These are phyloP conservation scores for Urostyla sp. DNA, from an alignment of 73 alveolate genomes.

Conservation along the genomic window DNA sequence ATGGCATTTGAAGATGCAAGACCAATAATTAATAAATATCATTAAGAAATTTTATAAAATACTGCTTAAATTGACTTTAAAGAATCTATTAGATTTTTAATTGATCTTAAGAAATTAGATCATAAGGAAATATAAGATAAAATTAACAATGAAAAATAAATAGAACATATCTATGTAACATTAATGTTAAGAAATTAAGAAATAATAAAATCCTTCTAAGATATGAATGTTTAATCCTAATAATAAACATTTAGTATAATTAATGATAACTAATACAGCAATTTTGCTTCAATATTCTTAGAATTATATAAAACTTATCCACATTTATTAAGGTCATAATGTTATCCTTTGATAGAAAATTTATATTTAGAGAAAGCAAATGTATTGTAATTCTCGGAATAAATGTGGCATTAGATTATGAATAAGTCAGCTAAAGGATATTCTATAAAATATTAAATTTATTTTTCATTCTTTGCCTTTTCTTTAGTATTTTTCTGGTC, in stretches of 20 bases:
- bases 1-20: neutral
- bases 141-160: neutral
- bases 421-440: neutral
- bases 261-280: too few relatives aligned
- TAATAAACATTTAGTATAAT: too few relatives aligned
- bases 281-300: conserved; percentile 2
- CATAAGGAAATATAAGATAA: neutral
- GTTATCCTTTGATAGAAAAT: conserved; percentile 19
- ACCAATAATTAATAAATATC: too few relatives aligned
- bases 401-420: conserved; percentile 12
- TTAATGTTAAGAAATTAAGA: conserved; percentile 17
- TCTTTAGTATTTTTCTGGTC: neutral
- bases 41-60: neutral
- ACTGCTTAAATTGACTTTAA: neutral
- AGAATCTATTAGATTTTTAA: neutral
- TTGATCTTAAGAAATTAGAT: neutral
- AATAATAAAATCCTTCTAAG: neutral
- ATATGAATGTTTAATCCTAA: too few relatives aligned
- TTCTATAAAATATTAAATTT: neutral
- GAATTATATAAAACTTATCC: conserved; percentile 12
- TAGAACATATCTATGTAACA: conserved; percentile 21
- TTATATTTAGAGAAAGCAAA: neutral
- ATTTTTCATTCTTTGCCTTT: neutral
- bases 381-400: conserved; percentile 5
- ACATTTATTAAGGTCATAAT: neutral